A percentile compares a stretch with the other conserved stretches of the same genome.
phyloP scores from a whole-genome alignment of 106 monocot genomes.

The Acanthochlamys bracteata region DNA sequence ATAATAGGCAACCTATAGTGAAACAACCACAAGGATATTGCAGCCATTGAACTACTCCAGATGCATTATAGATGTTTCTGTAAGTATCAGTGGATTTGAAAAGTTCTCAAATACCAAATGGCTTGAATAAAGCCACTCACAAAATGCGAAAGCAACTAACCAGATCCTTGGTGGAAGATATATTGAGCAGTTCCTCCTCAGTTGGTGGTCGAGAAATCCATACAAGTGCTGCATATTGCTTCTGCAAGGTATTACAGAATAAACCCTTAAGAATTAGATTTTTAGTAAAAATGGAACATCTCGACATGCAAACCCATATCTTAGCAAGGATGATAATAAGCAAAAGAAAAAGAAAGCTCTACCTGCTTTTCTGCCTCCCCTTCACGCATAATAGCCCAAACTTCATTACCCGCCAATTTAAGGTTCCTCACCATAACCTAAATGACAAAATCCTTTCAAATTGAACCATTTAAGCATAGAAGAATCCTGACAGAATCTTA shows the following conservation, averaged over 20 bases:
- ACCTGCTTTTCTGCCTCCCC: conserved; percentile 99
- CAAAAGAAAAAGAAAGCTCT: neutral
- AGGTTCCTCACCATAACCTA: conserved; percentile 82
- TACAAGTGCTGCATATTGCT: conserved; percentile 91
- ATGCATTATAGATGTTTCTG: neutral
- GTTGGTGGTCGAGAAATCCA: conserved; percentile 76
- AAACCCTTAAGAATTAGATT: no score
- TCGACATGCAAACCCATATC: no score
- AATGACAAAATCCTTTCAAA: neutral
- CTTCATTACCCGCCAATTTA: conserved; percentile 63
- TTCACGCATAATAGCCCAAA: conserved; percentile 85
- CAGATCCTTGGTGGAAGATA: conserved; percentile 60
- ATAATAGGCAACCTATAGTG: no score
- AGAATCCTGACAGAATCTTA: neutral
- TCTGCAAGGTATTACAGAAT: conserved; percentile 42
- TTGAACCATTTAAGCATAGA: neutral
- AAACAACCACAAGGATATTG: neutral
- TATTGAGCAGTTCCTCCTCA: conserved; percentile 45
- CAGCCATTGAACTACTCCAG: neutral
- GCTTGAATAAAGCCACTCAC: neutral
- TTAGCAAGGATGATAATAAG: no score
- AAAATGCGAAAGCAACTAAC: conserved; percentile 17
- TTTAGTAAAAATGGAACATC: no score
- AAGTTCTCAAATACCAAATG: no score
- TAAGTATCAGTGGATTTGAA: neutral